Base-by-base conservation (phyloP, 225 moss, liverwort and hornwort genomes). In the Straminergon stramineum region DNA sequence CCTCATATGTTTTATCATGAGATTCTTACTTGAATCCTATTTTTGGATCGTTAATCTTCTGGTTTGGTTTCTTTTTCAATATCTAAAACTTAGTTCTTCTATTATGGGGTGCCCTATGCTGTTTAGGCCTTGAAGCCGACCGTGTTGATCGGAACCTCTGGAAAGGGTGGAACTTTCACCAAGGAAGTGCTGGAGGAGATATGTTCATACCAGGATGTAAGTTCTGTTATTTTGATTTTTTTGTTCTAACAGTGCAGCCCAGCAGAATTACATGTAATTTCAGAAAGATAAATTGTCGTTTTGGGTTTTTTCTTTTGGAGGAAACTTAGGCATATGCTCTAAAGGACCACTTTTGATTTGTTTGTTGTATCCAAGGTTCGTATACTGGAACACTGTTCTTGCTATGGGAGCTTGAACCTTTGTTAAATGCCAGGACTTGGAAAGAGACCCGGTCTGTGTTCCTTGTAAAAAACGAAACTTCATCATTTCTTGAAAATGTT, bases 121-220 rank as follows among this genome's bases (percentile, higher is more conserved):
- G 79, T 87, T 79, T 89, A 98, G 98, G 95, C 90, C 69, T 90
- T 98, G 84, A 92, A 91, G 88, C 97, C 98, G 82, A 96, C 95
- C 45, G 96, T 95, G 55, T 93, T 98, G 73, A 94, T 98, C 71
- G 98, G 97, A 76, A 95, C 96, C 52, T 97, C 97, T 90, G 95
- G 96, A 68, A 95, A 95, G 87, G 94, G 95, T 68, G 92, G 92
- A 83, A 95, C 97, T 43, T 97, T 97, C 88, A 96, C 97, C 65
- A 94, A 96, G 89, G 98, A 96, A 92, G 92, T 97, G 45, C 93
- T 97, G 68, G 95, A 96, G 85, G 95, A 94, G 74, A 91, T 98
- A 91, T 90, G 91, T 64, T 95, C 94, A 53, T 93, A 93, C 88
- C 96, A 92, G 86, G 90, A 95, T 90, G 98, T 95, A 89, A 92